phyloP scores from a whole-genome alignment of 2,329 filamentous ascomycete species.

The Talaromyces sp. region DNA sequence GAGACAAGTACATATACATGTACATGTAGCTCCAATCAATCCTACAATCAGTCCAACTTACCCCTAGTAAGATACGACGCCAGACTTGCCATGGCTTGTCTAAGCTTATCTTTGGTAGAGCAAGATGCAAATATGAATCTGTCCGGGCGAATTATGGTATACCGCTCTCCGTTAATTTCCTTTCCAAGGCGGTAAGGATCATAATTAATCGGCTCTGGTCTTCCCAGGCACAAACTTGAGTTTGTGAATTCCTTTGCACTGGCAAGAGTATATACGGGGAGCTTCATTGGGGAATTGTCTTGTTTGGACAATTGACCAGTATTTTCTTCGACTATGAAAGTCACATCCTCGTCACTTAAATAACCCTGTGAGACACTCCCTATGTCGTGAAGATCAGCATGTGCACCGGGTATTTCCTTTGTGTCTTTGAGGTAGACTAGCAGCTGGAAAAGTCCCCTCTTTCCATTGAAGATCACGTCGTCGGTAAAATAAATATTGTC shows the following conservation, averaged over 20 bases:
- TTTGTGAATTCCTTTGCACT: conserved; percentile 22
- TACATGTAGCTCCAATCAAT: background rate
- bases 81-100: background rate
- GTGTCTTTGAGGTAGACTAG: conserved; percentile 19
- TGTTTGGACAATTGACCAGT: background rate
- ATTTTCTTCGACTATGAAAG: background rate
- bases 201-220: conserved; percentile 24
- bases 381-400: background rate
- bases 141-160: conserved; percentile 27
- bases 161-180: conserved; percentile 17
- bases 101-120: conserved; percentile 16
- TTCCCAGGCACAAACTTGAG: conserved; percentile 21
- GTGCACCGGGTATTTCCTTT: background rate
- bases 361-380: background rate
- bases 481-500: conserved; percentile 23
- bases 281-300: background rate
- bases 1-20: no score
- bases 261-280: conserved; percentile 18
- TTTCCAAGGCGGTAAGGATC: conserved; percentile 19
- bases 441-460: conserved; percentile 25
- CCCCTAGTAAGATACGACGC: background rate
- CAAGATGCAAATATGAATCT: conserved; percentile 30
- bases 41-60: background rate
- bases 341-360: background rate
- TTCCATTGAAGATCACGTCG: conserved; percentile 23